Conservation (phyloP, 306 rosid genomes). For the Dryas alaskensis region DNA sequence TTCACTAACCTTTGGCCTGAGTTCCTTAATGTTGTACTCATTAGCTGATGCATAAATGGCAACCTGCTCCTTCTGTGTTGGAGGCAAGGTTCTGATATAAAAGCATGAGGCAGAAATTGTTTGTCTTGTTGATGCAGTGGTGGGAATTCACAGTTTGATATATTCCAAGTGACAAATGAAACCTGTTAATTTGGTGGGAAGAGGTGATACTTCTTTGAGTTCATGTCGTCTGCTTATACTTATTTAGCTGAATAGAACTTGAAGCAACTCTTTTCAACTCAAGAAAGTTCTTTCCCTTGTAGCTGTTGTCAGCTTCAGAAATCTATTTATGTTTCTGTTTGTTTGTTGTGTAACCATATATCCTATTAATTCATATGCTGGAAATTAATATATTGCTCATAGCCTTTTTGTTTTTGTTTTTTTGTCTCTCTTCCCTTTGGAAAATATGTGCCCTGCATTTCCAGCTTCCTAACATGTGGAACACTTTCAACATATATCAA, state of each 20-base stretch:
- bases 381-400: not conserved
- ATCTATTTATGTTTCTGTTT: not conserved
- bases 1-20: not conserved
- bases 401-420: not conserved
- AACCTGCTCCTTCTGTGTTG: not conserved
- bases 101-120: not conserved
- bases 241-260: not conserved
- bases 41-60: not conserved
- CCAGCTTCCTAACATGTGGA: not conserved
- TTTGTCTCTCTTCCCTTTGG: not conserved
- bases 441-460: not conserved
- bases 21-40: conserved; percentile 8
- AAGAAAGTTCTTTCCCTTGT: not conserved
- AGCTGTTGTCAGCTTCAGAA: not conserved
- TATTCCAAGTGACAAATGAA: not conserved
- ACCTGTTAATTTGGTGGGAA: not conserved
- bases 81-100: not conserved
- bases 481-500: not conserved
- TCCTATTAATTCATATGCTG: not conserved
- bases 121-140: not conserved
- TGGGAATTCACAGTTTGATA: not conserved
- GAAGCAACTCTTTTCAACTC: not conserved
- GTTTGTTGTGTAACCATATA: not conserved
- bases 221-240: not conserved
- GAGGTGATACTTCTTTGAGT: not conserved